Evolutionary conservation across 2,329 filamentous ascomycete genomes (phyloP).

Genomic region (Exophiala sideris): DNA sequence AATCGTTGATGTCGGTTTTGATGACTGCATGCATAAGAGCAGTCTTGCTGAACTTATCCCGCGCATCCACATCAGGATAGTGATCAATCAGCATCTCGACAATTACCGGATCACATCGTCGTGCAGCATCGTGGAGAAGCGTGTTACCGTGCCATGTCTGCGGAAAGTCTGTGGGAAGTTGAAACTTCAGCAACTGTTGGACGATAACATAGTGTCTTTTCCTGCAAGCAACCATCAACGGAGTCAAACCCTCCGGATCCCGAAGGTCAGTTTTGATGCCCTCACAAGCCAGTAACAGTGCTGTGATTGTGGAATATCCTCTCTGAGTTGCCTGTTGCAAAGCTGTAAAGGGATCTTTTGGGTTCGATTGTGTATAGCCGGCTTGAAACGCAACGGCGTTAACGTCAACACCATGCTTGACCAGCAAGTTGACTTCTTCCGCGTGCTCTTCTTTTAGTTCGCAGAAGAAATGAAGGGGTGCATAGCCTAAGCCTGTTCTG

Average conservation of each 20-base stretch:
- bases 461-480: conserved; percentile 26
- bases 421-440: conserved; percentile 21
- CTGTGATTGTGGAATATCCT: conserved; percentile 19
- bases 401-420: conserved; percentile 22
- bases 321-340: conserved; percentile 19
- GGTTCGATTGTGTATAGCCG: conserved; percentile 16
- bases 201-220: conserved; percentile 20
- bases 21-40: conserved; percentile 26
- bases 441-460: conserved; percentile 22
- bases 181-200: conserved; percentile 18
- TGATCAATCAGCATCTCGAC: conserved; percentile 20
- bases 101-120: conserved; percentile 18
- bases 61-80: conserved; percentile 14
- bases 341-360: conserved; percentile 20
- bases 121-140: conserved; percentile 24
- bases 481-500: conserved; percentile 21
- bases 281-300: conserved; percentile 13
- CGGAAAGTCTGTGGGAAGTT: conserved; percentile 18
- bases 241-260: conserved; percentile 16
- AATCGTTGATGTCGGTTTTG: conserved; percentile 14
- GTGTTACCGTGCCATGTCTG: conserved; percentile 23
- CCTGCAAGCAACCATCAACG: conserved; percentile 23
- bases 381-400: conserved; percentile 22
- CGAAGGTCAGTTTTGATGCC: conserved; percentile 15
- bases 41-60: conserved; percentile 24